Evolutionary conservation across 495 filamentous ascomycete species (phyloP), one percentile per base, ranked within the genome.

Genomic region (Neurospora sp.): DNA sequence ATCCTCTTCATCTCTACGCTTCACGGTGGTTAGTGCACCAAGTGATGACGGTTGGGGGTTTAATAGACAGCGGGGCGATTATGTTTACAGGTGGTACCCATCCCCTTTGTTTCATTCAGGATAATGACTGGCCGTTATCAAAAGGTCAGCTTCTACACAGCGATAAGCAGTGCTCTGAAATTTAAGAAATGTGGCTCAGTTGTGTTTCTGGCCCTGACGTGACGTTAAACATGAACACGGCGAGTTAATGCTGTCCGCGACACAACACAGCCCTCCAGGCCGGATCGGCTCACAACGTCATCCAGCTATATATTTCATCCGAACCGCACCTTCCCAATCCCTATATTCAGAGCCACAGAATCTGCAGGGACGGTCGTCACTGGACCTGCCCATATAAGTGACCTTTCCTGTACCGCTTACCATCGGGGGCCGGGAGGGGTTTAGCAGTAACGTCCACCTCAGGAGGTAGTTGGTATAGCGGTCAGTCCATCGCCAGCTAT

Each of bases 1-100:
- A 92, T 99, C 78, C 84, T 98, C 70, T 99, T 99, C 81, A 94
- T 99, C 70, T 97, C 94, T 71, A 99, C 96, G n/a, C 86, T 99
- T 39, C 96, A 99, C 81, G 96, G 96, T 38, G 96, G 96, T 73
- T 97, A 86, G 76, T 48, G 66, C 12, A n/a, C n/a, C 23, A 42
- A 27, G 73, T 62, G 54, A 2, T 1, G 27, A 35, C 54, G 38
- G 37, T 14, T 38, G 71, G 39, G 71, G 5, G 5, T 23, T 14
- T 18, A 1, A 35, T 62, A 9, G 27, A 62, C 27, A 35, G 20
- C 71, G 18, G 18, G 6, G 16, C 11, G 41, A 20, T 72, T 16
- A 62, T 31, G 18, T 62, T 2, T 16, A 18, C 27, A 9, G 27
- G 35, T 35, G 54, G 54, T 62, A 35, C 14, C 27, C 54, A 4